Evolutionary conservation across 208 protist genomes (phyloP), one percentile per base, ranked within the genome.

Genomic region (Borovskyia barvae): DNA sequence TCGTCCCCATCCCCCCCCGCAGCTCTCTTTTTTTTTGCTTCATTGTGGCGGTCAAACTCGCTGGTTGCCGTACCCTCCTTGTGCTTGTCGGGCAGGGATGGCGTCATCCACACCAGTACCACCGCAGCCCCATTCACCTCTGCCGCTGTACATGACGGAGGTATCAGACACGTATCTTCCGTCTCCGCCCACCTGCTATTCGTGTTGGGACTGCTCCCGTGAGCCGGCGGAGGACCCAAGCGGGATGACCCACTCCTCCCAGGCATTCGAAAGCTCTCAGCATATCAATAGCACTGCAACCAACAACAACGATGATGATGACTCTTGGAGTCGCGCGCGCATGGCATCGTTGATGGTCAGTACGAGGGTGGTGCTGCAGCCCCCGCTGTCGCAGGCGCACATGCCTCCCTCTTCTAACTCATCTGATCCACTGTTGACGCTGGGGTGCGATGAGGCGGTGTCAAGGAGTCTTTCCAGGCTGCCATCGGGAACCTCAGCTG

Each of bases 211-310:
- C 32, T 9, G 14, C 43, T 24, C 29, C 26, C 50, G 11, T 20
- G 43, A 58, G 32, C 39, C 22, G 26, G 24, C 36, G 1, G 61
- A 67, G 20, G 61, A 54, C 19, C n/a, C 43, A 1, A 52, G 26
- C 29, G 43, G 61, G 39, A 43, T 60, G 43, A 67, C 61, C 2
- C 61, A 52, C 41, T 67, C 61, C 7, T 67, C 61, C 2, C 32
- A 46, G 15, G 60, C 61, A 3, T 36, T 41, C 30, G 51, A 47
- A 12, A 67, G 61, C 25, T 28, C 20, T 15, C 61, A 17, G 0
- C n/a, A n/a, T n/a, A n/a, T n/a, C n/a, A n/a, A n/a, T n/a, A n/a
- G n/a, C n/a, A n/a, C n/a, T n/a, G n/a, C n/a, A n/a, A n/a, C n/a
- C n/a, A n/a, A n/a, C n/a, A n/a, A n/a, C n/a, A n/a, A n/a, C n/a